Percentiles rank a stretch among this genome's conserved stretches.
phyloP scores from a whole-genome alignment of 2,329 filamentous ascomycete species.

The Hypoxylon sp. region DNA sequence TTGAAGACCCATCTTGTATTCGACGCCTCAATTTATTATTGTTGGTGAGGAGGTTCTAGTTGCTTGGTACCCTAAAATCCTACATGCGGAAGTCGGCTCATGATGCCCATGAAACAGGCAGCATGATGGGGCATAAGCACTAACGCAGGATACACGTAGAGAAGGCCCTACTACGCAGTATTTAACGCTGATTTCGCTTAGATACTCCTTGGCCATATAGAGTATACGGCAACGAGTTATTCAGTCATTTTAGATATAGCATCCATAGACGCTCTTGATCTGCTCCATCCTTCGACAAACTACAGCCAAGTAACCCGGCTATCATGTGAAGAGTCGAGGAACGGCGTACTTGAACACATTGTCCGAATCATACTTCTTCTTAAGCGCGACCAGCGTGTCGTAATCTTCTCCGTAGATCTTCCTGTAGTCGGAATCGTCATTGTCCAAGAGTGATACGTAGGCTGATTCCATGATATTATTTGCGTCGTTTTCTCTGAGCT shows the following conservation, averaged over 20 bases:
- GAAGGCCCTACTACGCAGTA: too few relatives aligned
- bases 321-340: slow-evolving; percentile 30
- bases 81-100: neutral
- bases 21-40: too few relatives aligned
- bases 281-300: neutral
- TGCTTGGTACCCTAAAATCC: neutral
- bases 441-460: slow-evolving; percentile 54
- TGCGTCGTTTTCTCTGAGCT: slow-evolving; percentile 45
- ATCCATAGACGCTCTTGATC: neutral
- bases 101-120: neutral
- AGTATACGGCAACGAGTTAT: neutral
- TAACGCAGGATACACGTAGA: neutral
- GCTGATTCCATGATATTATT: slow-evolving; percentile 51
- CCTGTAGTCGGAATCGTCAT: slow-evolving; percentile 49
- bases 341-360: slow-evolving; percentile 55
- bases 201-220: neutral
- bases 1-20: too few relatives aligned
- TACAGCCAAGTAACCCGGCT: neutral
- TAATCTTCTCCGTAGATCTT: slow-evolving; percentile 54
- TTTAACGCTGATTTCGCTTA: neutral
- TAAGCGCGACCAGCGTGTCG: slow-evolving; percentile 47
- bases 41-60: neutral
- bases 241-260: neutral
- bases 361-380: slow-evolving; percentile 56
- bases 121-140: neutral